Conservation (phyloP, 1,139 yeast genomes). For the Petasospora rhodanensis region DNA sequence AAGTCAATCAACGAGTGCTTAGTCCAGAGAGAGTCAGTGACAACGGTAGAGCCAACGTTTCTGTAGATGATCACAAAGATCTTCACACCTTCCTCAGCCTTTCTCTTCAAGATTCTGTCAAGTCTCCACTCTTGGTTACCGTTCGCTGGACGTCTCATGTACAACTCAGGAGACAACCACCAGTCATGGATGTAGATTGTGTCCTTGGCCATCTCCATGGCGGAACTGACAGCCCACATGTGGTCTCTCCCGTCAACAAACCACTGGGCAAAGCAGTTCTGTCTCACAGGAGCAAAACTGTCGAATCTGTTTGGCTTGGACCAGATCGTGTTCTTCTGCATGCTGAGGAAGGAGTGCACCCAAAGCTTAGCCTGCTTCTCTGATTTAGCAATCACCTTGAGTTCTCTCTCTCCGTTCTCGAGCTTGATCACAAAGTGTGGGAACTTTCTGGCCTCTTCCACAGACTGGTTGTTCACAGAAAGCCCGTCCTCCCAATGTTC, state of each 20-base stretch:
- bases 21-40: constrained; percentile 91
- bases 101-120: constrained; percentile 81
- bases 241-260: constrained; percentile 96
- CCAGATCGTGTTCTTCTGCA: constrained; percentile 72
- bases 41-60: constrained; percentile 89
- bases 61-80: constrained; percentile 91
- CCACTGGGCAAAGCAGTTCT: constrained; percentile 89
- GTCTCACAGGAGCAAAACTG: constrained; percentile 89
- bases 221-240: constrained; percentile 93
- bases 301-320: constrained; percentile 68
- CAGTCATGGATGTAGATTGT: constrained; percentile 95
- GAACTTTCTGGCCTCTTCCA: no score
- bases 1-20: constrained; percentile 86
- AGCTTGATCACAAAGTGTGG: constrained; percentile 56
- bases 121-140: constrained; percentile 94
- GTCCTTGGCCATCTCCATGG: constrained; percentile 90
- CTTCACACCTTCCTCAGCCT: constrained; percentile 94
- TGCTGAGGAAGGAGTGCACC: constrained; percentile 67
- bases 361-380: constrained; percentile 68
- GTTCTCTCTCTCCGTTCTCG: constrained; percentile 72
- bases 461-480: no score
- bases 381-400: constrained; percentile 71
- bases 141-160: constrained; percentile 88
- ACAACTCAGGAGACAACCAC: constrained; percentile 97
- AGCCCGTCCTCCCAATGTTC: no score